These are phyloP conservation scores for Ophiosphaerella narmari DNA, from an alignment of 2,329 filamentous ascomycete genomes.

Conservation along the genomic window DNA sequence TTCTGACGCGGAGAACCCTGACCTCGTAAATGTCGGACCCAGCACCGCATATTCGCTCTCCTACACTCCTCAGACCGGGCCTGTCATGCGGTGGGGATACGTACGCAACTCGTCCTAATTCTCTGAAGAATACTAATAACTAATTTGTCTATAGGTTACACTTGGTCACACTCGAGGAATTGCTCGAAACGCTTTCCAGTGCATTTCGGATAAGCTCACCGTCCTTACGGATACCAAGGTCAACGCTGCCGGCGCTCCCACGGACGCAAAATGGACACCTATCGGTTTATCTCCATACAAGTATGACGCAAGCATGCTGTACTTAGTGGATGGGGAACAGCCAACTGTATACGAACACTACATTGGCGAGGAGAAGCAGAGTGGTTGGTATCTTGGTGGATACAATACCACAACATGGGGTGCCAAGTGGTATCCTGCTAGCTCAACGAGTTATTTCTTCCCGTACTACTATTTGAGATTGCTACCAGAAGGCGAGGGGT, in stretches of 20 bases:
- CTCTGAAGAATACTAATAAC: background rate
- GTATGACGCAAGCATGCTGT: constrained; percentile 20
- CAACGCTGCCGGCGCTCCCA: constrained; percentile 13
- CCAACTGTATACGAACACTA: constrained; percentile 26
- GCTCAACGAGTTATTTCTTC: constrained; percentile 4
- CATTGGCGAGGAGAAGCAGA: constrained; percentile 21
- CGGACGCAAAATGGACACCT: constrained; percentile 13
- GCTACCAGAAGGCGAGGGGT: constrained; percentile 11
- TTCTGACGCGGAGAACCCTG: constrained; percentile 19
- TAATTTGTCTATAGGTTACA: constrained; percentile 15
- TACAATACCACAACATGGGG: constrained; percentile 26
- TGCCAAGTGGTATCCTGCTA: constrained; percentile 16
- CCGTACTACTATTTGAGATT: constrained; percentile 21
- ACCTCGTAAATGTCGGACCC: constrained; percentile 15
- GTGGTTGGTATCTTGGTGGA: constrained; percentile 23
- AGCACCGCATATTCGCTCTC: constrained; percentile 13
- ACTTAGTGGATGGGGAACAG: constrained; percentile 16
- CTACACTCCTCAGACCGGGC: constrained; percentile 7
- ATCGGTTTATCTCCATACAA: constrained; percentile 17
- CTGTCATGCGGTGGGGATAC: constrained; percentile 17
- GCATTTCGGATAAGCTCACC: constrained; percentile 12
- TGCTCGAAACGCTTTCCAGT: constrained; percentile 20
- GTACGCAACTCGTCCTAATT: constrained; percentile 1
- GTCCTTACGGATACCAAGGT: constrained; percentile 13
- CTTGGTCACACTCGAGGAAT: constrained; percentile 19